Evolutionary conservation across 2,329 filamentous ascomycete genomes (phyloP).

Genomic region (Venturiaceae sp.): DNA sequence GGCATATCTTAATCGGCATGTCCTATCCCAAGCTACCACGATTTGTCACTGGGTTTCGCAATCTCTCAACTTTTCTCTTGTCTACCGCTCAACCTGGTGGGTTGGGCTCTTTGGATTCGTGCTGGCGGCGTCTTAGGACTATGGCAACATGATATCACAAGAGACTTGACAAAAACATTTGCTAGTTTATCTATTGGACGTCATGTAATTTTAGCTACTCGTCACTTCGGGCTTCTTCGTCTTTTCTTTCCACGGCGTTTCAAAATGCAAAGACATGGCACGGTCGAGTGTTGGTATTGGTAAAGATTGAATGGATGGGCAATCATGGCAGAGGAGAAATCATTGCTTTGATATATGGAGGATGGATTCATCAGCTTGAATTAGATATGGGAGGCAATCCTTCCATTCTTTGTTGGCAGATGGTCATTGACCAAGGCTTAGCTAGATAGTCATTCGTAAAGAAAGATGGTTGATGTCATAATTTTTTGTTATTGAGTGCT

Average conservation of each 20-base stretch:
- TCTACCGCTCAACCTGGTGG: neutral
- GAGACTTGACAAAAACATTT: neutral
- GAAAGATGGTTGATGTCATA: neutral
- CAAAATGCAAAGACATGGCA: neutral
- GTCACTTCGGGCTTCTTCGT: neutral
- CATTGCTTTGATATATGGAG: slow-evolving; percentile 2
- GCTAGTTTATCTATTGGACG: neutral
- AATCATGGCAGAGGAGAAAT: neutral
- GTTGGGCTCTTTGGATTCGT: slow-evolving; percentile 1
- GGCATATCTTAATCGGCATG: neutral
- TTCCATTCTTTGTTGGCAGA: slow-evolving; percentile 1
- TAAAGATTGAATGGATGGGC: neutral
- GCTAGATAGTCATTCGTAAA: neutral
- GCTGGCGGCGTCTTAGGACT: slow-evolving; percentile 2
- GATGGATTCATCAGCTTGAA: slow-evolving; percentile 1
- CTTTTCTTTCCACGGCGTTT: neutral
- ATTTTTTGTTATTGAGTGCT: neutral
- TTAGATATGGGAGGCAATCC: neutral
- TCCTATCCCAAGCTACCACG: neutral
- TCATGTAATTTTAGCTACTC: neutral
- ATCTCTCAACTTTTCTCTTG: slow-evolving; percentile 1
- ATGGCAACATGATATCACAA: slow-evolving; percentile 2
- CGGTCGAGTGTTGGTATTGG: neutral
- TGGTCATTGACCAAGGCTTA: neutral
- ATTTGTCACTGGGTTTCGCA: neutral